A percentile compares a stretch with the other conserved stretches of the same genome.
Conservation (phyloP, 2,329 filamentous ascomycete genomes). For the Furcasterigmium furcatum region DNA sequence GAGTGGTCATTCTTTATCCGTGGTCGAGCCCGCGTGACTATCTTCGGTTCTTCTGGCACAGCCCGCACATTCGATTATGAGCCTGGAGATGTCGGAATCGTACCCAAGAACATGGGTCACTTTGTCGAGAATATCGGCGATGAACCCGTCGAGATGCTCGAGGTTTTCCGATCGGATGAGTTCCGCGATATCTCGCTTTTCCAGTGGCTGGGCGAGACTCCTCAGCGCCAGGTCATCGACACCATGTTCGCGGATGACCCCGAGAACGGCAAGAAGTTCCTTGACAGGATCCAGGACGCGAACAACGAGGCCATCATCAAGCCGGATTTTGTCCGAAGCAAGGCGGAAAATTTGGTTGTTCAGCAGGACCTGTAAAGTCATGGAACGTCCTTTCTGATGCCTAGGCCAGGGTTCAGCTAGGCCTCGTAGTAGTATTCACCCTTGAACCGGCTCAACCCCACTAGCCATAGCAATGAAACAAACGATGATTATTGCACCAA, state of each 20-base stretch:
- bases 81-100: constrained; percentile 73
- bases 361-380: constrained; percentile 5
- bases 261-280: constrained; percentile 59
- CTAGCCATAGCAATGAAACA: too few species aligned
- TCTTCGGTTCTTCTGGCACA: constrained; percentile 67
- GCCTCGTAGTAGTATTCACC: too few species aligned
- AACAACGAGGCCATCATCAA: constrained; percentile 53
- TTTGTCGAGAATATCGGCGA: constrained; percentile 79
- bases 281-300: constrained; percentile 57
- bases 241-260: constrained; percentile 62
- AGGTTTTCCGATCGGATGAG: constrained; percentile 69
- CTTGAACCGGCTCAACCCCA: too few species aligned
- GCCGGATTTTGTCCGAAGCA: background rate
- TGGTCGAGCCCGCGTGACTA: constrained; percentile 69
- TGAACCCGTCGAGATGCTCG: constrained; percentile 73
- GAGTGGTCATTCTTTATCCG: constrained; percentile 79
- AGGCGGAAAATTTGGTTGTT: background rate
- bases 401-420: too few species aligned
- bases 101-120: constrained; percentile 74
- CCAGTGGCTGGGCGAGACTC: constrained; percentile 74
- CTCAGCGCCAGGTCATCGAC: constrained; percentile 61
- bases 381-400: too few species aligned
- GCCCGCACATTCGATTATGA: constrained; percentile 75
- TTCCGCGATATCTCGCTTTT: constrained; percentile 75
- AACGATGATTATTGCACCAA: too few species aligned